A percentile compares a stretch with the other conserved stretches of the same genome.
phyloP scores from a whole-genome alignment of 495 filamentous ascomycete species.

The Neurospora cerealis region DNA sequence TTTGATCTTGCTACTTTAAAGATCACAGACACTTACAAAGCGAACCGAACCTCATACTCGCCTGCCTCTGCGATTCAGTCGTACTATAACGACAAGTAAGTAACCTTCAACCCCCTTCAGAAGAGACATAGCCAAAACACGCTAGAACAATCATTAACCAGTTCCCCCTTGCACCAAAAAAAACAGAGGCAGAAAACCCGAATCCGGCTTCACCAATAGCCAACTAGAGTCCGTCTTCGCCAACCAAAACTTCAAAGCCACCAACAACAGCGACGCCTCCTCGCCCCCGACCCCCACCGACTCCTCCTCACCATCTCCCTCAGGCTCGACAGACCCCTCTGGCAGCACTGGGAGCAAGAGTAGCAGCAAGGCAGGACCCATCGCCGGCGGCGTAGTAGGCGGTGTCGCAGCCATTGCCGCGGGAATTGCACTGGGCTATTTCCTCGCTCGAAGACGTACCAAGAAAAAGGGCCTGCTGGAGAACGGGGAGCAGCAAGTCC shows the following conservation, averaged over 20 bases:
- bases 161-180: background rate
- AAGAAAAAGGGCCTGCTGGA: background rate
- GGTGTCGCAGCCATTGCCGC: constrained; percentile 3
- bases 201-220: background rate
- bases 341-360: background rate
- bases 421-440: background rate
- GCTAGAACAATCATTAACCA: background rate
- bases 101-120: background rate
- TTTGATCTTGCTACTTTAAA: constrained; percentile 11
- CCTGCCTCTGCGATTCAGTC: constrained; percentile 2
- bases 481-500: background rate
- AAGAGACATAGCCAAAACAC: background rate
- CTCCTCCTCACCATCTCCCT: background rate
- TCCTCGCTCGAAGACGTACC: background rate
- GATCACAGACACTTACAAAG: constrained; percentile 3
- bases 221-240: background rate
- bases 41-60: constrained; percentile 1
- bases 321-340: background rate
- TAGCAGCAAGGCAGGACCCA: background rate
- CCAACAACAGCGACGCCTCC: background rate
- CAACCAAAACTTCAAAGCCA: background rate
- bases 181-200: background rate
- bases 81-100: constrained; percentile 14
- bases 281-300: background rate
- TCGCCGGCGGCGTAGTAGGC: constrained; percentile 12